A percentile compares a stretch with the other conserved stretches of the same genome.
Conservation (phyloP, 345 rosid genomes). For the Ceriops zippeliana region DNA sequence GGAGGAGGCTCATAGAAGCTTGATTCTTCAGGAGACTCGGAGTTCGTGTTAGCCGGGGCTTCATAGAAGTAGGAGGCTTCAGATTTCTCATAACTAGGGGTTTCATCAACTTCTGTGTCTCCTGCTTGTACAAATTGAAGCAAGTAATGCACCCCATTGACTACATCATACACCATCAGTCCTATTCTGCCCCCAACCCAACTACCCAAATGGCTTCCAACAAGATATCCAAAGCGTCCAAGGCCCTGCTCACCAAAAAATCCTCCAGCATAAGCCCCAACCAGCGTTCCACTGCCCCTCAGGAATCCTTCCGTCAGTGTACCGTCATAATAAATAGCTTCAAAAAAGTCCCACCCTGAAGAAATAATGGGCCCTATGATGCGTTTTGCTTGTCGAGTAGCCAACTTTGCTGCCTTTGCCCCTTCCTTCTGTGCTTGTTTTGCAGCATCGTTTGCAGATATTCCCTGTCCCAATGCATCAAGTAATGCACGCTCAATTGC, state of each 20-base stretch:
- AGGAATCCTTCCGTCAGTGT: conserved; percentile 77
- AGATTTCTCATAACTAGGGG: neutral
- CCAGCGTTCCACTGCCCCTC: conserved; percentile 81
- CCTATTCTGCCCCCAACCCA: conserved; percentile 97
- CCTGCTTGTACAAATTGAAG: conserved; percentile 40
- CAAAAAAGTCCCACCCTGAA: conserved; percentile 95
- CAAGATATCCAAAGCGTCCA: conserved; percentile 83
- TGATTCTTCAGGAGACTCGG: conserved; percentile 11
- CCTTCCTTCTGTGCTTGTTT: conserved; percentile 73
- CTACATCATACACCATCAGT: conserved; percentile 85
- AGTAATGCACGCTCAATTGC: conserved; percentile 68
- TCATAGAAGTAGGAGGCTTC: conserved; percentile 7
- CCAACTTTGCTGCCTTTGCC: conserved; percentile 82
- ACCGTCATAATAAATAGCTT: conserved; percentile 88
- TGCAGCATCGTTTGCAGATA: conserved; percentile 62
- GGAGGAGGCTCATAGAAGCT: conserved; percentile 15
- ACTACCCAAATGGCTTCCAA: conserved; percentile 88
- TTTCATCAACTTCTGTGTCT: conserved; percentile 16
- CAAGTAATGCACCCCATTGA: conserved; percentile 60
- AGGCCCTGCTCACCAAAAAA: conserved; percentile 70
- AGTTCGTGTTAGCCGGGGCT: conserved; percentile 4
- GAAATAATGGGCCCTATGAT: conserved; percentile 87
- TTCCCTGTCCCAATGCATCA: conserved; percentile 61
- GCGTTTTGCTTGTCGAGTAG: conserved; percentile 65
- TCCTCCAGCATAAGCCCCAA: conserved; percentile 85